phyloP scores from a whole-genome alignment of 2,329 filamentous ascomycete species.

The Botrytis squamosa region DNA sequence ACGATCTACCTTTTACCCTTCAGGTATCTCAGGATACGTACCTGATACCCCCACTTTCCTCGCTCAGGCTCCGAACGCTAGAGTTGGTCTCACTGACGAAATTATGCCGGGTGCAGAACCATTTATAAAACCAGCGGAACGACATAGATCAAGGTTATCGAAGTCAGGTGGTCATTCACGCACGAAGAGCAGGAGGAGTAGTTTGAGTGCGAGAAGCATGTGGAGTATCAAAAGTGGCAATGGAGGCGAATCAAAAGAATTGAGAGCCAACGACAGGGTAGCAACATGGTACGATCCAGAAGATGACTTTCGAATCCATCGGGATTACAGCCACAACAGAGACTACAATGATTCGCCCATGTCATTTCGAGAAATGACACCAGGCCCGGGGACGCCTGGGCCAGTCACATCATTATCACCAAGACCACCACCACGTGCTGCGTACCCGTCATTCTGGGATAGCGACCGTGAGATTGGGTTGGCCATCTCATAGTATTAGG shows the following conservation, averaged over 20 bases:
- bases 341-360: constrained; percentile 29
- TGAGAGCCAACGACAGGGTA: constrained; percentile 26
- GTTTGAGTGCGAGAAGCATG: constrained; percentile 35
- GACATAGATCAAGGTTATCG: constrained; percentile 53
- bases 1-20: constrained; percentile 26
- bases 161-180: constrained; percentile 43
- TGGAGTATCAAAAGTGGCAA: constrained; percentile 30
- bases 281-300: constrained; percentile 35
- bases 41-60: constrained; percentile 47
- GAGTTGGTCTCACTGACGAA: constrained; percentile 61
- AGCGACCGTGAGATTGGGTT: constrained; percentile 17
- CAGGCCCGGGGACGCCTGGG: neutral
- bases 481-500: constrained; percentile 19
- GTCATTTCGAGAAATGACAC: constrained; percentile 4
- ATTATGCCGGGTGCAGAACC: constrained; percentile 59
- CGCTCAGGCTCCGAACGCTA: constrained; percentile 61
- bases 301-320: constrained; percentile 25
- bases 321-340: constrained; percentile 24
- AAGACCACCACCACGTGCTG: constrained; percentile 9
- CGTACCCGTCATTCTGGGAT: constrained; percentile 10
- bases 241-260: constrained; percentile 23
- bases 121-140: constrained; percentile 54
- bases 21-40: constrained; percentile 36
- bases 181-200: constrained; percentile 37
- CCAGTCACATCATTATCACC: constrained; percentile 17